Evolutionary conservation across 2,329 filamentous ascomycete genomes (phyloP), one percentile per base, ranked within the genome.

Genomic region (Aspergillus persii): DNA sequence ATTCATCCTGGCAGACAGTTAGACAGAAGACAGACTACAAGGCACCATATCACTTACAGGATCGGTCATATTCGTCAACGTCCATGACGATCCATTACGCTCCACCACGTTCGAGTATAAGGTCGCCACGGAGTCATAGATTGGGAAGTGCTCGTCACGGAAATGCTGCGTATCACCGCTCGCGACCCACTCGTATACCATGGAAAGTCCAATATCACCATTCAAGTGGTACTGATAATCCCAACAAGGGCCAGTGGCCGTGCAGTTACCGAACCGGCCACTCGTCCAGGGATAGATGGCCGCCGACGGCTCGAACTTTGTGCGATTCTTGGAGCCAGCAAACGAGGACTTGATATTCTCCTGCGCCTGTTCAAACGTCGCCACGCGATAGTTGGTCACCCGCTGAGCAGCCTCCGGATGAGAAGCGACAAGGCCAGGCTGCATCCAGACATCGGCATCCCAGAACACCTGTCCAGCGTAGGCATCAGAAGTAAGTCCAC

Each of bases 181-280:
- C 1, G 82, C 80, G 15, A 84, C 77, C 76, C 81, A 86, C 60
- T 88, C 84, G 55, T 88, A 86, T 65, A 84, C 80, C 60, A 88
- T 77, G 1, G 84, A 80, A 31, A 89, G 76, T 0, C 84, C 86
- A 64, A 90, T 89, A 64, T 90, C 88, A 7, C 86, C 86, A 65
- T 90, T 90, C 41, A 90, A 66, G 70, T 90, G 88, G 66, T 90
- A 91, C 69, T 90, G 81, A 63, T 90, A 90, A 70, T 90, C 87
- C 65, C 86, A 88, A 70, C 88, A 90, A 29, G 83, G 81, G 2
- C 83, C 83, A 3, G 83, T 84, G 2, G 79, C 81, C 0, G 88
- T 90, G 66, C 88, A 90, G 66, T 90, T 90, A 2, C 88, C 88
- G 66, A 81, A 87, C 5, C 86, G 76, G 8, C 84, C 87, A 64